Conservation (phyloP, 2,329 filamentous ascomycete species). For the Trichoderma simmonsii region DNA sequence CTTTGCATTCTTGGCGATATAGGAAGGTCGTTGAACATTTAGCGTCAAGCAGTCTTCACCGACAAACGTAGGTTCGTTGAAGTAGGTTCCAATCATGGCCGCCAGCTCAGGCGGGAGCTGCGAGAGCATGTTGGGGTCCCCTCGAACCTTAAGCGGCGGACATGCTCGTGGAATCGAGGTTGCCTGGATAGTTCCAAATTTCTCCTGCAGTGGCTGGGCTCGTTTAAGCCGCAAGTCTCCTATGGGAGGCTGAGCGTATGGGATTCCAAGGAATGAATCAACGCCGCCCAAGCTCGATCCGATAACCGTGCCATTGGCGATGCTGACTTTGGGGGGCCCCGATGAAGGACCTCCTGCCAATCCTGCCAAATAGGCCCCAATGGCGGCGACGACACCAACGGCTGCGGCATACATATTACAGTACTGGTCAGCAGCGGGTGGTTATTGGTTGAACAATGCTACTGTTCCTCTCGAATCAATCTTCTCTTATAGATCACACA, state of each 20-base stretch:
- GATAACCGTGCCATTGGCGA: not conserved
- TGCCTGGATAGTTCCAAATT: not conserved
- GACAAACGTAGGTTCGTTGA: not conserved
- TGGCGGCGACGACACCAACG: not conserved
- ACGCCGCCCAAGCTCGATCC: not conserved
- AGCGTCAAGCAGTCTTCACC: not conserved
- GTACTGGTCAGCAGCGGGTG: not conserved
- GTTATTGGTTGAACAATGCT: not conserved
- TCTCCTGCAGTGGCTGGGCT: not conserved
- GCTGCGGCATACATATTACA: not conserved
- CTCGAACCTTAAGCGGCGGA: not conserved
- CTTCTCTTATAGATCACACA: not conserved
- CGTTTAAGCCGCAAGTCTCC: not conserved
- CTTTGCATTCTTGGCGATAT: not conserved
- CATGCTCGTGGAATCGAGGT: not conserved
- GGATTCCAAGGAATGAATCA: not conserved
- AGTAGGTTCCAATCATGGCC: not conserved
- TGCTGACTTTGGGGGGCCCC: not conserved
- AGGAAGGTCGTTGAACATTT: not conserved
- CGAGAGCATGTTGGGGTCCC: not conserved
- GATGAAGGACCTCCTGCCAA: not conserved
- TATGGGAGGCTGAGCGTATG: not conserved
- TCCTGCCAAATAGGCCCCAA: not conserved
- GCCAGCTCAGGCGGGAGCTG: not conserved
- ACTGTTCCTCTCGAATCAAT: not conserved